A percentile compares a stretch with the other conserved stretches of the same genome.
Conservation (phyloP, 257 asterid species). For the Linaria vulgaris region DNA sequence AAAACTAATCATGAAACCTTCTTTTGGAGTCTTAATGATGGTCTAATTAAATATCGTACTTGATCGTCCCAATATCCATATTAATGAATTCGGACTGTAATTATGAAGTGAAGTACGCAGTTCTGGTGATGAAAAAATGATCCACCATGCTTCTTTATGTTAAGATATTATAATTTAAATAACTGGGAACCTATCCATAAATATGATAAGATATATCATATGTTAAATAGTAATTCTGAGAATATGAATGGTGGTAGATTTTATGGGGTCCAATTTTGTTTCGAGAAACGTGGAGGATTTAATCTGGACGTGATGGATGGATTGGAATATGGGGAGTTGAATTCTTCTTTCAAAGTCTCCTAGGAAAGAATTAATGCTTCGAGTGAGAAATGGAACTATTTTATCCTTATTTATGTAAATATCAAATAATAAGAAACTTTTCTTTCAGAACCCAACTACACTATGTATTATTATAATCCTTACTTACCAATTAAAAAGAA, state of each 20-base stretch:
- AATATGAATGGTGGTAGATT: conserved; percentile 18
- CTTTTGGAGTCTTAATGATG: conserved; percentile 1
- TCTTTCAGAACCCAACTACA: background rate
- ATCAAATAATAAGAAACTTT: no score
- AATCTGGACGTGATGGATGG: conserved; percentile 38
- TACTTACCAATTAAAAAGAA: background rate
- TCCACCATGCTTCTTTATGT: conserved; percentile 21
- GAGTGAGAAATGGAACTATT: conserved; percentile 22
- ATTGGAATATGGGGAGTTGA: conserved; percentile 24
- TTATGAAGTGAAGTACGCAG: background rate
- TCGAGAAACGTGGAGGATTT: conserved; percentile 42
- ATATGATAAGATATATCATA: no score
- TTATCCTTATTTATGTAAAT: conserved; percentile 6
- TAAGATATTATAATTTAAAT: background rate
- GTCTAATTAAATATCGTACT: conserved; percentile 3
- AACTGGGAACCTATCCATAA: background rate
- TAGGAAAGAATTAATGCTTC: conserved; percentile 18
- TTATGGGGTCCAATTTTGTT: conserved; percentile 37
- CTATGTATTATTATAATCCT: conserved; percentile 3
- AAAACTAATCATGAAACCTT: conserved; percentile 2
- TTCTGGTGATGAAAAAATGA: conserved; percentile 10
- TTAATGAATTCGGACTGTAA: background rate
- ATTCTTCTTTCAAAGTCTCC: conserved; percentile 17
- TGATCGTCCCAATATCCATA: conserved; percentile 21
- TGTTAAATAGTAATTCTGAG: background rate